Evolutionary conservation across 352 stramenopile genomes (phyloP), one percentile per base, ranked within the genome.

Genomic region (Phytopythium oedochilum): DNA sequence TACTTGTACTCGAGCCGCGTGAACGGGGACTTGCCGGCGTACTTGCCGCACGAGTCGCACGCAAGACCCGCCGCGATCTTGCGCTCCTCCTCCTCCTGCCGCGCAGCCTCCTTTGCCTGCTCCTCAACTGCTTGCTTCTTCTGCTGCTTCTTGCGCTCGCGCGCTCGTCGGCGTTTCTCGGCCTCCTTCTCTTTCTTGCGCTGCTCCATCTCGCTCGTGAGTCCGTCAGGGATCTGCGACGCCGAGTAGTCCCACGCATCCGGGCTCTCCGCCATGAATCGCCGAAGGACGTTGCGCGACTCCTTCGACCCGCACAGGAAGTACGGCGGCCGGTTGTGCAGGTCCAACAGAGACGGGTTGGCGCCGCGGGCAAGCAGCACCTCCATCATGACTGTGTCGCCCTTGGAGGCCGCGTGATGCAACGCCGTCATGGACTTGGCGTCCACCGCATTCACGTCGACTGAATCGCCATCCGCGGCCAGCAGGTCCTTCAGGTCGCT

Each of bases 1-100:
- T 98, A 98, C 40, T 88, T 89, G 67, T 88, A 98, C 36, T 97
- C 87, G 20, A 98, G 68, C 26, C 92, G 88, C 51, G 80, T 76
- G 55, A 98, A 97, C 53, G 95, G 94, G 54, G 92, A 76, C 45
- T 88, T 92, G 50, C 88, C 85, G 5, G 83, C 79, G 54, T 77
- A 89, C 69, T 88, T 90, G 59, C 74, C 88, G 68, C 71, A 96
- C 43, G 75, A 84, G 73, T 82, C 76, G 67, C 66, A 96, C 52
- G 74, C 75, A 65, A 83, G 73, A 17, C 83, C 92, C 20, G 81
- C 83, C 11, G 81, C 71, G 20, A 94, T 67, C 62, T 96, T 88
- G 17, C 75, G 68, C 48, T 92, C 80, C 5, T 70, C 63, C 55
- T 91, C 86, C 43, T 81, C 75, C 44, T 76, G 58, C 9, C 57